A percentile compares a stretch with the other conserved stretches of the same genome.
Conservation (phyloP, 2,329 filamentous ascomycete genomes). For the Penicillium brasilianum region DNA sequence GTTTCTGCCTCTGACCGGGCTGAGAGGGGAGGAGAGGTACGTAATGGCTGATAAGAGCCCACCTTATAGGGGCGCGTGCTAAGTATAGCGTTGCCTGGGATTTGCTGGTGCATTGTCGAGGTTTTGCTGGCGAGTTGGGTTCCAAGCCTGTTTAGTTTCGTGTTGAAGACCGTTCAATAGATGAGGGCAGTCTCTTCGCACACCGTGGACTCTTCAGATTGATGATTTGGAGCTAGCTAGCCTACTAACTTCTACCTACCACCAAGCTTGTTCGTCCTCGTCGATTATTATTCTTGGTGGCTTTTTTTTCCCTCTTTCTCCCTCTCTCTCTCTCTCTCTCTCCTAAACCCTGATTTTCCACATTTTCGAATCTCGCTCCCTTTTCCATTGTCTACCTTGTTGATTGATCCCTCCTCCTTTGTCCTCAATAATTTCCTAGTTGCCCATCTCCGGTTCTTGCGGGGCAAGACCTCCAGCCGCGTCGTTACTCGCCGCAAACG, state of each 20-base stretch:
- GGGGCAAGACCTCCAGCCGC: slow-evolving; percentile 22
- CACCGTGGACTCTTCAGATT: not conserved
- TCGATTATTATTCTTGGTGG: not conserved
- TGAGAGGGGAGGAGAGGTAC: slow-evolving; percentile 20
- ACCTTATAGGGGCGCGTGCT: not conserved
- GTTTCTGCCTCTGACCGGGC: not conserved
- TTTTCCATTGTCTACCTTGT: not conserved
- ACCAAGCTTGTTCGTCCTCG: not conserved
- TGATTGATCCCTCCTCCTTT: slow-evolving; percentile 2
- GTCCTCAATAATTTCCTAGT: slow-evolving; percentile 3
- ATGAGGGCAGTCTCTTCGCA: not conserved
- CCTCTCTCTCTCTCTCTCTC: too few relatives aligned
- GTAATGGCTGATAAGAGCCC: slow-evolving; percentile 20
- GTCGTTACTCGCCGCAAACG: slow-evolving; percentile 42
- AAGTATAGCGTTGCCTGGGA: not conserved
- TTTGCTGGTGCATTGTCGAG: not conserved
- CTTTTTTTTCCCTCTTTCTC: slow-evolving; percentile 14
- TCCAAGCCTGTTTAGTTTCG: not conserved
- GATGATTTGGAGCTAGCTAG: not conserved
- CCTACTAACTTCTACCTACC: not conserved
- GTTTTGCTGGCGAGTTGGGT: not conserved
- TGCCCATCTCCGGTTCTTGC: slow-evolving; percentile 15
- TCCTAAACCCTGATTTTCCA: not conserved
- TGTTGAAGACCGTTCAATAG: not conserved
- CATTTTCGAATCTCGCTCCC: not conserved